Percentiles rank a stretch among this genome's conserved stretches.
Evolutionary conservation across 2,329 filamentous ascomycete genomes (phyloP).

Genomic region (Didymellaceae sp.): DNA sequence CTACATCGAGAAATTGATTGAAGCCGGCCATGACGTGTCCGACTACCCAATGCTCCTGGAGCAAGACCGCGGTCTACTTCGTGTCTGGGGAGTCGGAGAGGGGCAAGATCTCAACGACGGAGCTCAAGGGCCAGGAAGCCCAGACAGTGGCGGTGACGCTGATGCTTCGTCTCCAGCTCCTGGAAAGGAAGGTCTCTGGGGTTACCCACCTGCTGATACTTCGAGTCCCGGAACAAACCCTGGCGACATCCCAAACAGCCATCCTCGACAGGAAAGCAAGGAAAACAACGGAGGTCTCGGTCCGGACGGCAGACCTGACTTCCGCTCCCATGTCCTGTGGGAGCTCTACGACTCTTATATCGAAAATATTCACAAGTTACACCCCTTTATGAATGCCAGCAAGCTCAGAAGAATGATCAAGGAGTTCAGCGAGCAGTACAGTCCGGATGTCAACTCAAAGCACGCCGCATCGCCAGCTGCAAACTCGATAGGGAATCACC

Average conservation of each 20-base stretch:
- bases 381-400: constrained; percentile 66
- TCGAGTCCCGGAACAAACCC: constrained; percentile 35
- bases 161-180: constrained; percentile 51
- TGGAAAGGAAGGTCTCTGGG: constrained; percentile 59
- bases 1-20: constrained; percentile 24
- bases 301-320: constrained; percentile 59
- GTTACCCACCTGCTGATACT: constrained; percentile 52
- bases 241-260: constrained; percentile 29
- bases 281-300: constrained; percentile 59
- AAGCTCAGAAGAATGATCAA: constrained; percentile 62
- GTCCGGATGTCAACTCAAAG: constrained; percentile 34
- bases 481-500: constrained; percentile 17
- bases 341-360: constrained; percentile 63
- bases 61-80: constrained; percentile 73
- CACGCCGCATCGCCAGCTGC: constrained; percentile 33
- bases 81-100: constrained; percentile 80
- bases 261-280: constrained; percentile 38
- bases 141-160: constrained; percentile 47
- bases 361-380: constrained; percentile 66
- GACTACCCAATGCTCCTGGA: constrained; percentile 79
- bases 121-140: constrained; percentile 45
- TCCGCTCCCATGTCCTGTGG: constrained; percentile 59
- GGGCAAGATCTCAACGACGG: constrained; percentile 66
- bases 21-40: constrained; percentile 64
- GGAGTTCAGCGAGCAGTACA: constrained; percentile 49